Conservation (phyloP, 73 alveolate genomes). For the Paramecium caudatum region DNA sequence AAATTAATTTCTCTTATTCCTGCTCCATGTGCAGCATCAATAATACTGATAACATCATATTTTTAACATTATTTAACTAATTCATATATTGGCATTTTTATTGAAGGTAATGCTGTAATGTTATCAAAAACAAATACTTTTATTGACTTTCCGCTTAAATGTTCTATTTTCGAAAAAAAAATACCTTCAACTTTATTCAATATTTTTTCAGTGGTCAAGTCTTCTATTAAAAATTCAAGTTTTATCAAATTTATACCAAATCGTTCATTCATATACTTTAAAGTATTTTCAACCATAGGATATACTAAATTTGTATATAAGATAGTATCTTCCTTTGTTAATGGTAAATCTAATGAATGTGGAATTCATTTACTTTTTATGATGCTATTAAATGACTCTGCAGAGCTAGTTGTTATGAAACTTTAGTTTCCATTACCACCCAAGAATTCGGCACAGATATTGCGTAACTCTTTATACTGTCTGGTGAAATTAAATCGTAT, state of each 20-base stretch:
- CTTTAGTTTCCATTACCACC: background rate
- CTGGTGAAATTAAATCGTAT: background rate
- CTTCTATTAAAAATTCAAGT: background rate
- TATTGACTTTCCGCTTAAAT: background rate
- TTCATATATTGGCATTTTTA: background rate
- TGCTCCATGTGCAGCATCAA: constrained; percentile 64
- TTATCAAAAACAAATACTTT: constrained; percentile 31
- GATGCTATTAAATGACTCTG: constrained; percentile 38
- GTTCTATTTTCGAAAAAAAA: background rate
- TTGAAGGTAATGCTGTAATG: constrained; percentile 31
- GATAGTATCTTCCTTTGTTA: background rate
- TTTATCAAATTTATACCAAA: background rate
- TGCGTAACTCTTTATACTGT: background rate
- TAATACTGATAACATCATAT: constrained; percentile 6
- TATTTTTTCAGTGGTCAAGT: background rate
- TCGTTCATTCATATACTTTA: background rate
- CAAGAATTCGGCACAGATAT: background rate
- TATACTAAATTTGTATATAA: background rate
- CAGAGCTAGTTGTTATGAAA: background rate
- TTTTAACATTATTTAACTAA: background rate
- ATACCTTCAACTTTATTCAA: background rate
- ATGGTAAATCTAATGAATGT: background rate
- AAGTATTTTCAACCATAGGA: constrained; percentile 1
- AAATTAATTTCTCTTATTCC: constrained; percentile 50
- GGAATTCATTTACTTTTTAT: background rate